These are phyloP conservation scores for Trichoderma asperelloides DNA, from an alignment of 495 filamentous ascomycete species.

Conservation along the genomic window DNA sequence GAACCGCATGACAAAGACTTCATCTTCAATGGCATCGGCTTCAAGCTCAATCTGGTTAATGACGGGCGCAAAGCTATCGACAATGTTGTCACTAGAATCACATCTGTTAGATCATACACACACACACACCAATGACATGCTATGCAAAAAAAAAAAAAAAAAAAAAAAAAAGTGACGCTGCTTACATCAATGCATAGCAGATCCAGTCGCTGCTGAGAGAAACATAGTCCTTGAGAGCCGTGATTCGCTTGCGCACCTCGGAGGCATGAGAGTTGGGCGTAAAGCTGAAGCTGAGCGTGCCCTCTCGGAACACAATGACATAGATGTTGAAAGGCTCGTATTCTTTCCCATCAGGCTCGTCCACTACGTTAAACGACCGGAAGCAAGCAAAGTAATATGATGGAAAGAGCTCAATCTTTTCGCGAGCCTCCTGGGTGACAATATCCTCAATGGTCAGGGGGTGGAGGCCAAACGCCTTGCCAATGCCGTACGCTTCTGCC, in stretches of 20 bases:
- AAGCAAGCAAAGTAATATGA: slow-evolving; percentile 98
- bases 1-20: slow-evolving; percentile 80
- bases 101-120: slow-evolving; percentile 20
- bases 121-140: not conserved
- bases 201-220: slow-evolving; percentile 94
- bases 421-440: slow-evolving; percentile 81
- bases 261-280: slow-evolving; percentile 71
- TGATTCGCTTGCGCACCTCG: slow-evolving; percentile 85
- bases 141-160: slow-evolving; percentile 11
- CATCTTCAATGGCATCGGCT: slow-evolving; percentile 88
- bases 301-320: slow-evolving; percentile 93
- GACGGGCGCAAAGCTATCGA: slow-evolving; percentile 86
- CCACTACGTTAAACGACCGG: slow-evolving; percentile 66
- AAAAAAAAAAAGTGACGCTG: no score
- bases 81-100: slow-evolving; percentile 73
- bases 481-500: slow-evolving; percentile 80
- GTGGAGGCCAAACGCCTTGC: slow-evolving; percentile 86
- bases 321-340: slow-evolving; percentile 93
- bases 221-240: slow-evolving; percentile 86
- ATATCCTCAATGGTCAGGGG: slow-evolving; percentile 94
- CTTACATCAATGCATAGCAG: slow-evolving; percentile 95
- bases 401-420: slow-evolving; percentile 96
- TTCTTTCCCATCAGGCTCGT: slow-evolving; percentile 70
- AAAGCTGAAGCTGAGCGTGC: slow-evolving; percentile 89
- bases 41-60: slow-evolving; percentile 79